Percentiles rank a stretch among this genome's conserved stretches.
phyloP scores from a whole-genome alignment of 768 basidiomycete genomes.

The Lyophyllum atratum region DNA sequence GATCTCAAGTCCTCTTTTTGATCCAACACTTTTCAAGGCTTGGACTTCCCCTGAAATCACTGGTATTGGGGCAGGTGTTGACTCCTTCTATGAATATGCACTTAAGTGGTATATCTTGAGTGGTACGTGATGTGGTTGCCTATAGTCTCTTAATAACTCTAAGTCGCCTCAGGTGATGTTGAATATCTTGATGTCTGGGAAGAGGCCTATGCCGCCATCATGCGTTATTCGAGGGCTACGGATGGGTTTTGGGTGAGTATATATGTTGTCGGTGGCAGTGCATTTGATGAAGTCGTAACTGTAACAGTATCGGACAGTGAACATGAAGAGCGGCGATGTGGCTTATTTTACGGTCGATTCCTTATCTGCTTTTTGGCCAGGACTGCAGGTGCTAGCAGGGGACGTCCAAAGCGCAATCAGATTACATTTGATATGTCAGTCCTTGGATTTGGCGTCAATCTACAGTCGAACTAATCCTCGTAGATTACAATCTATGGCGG shows the following conservation, averaged over 20 bases:
- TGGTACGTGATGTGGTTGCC: conserved; percentile 39
- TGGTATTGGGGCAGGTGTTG: conserved; percentile 91
- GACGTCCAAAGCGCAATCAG: conserved; percentile 91
- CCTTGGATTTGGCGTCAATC: not conserved
- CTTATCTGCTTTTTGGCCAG: conserved; percentile 97
- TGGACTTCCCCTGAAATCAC: conserved; percentile 81
- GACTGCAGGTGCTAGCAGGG: conserved; percentile 84
- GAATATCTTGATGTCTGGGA: conserved; percentile 86
- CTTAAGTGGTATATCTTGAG: conserved; percentile 91
- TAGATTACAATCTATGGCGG: conserved; percentile 94
- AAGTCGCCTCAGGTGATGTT: conserved; percentile 57
- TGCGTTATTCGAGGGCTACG: conserved; percentile 77
- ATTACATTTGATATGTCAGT: conserved; percentile 83
- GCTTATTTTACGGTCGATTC: conserved; percentile 88
- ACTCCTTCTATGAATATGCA: conserved; percentile 95
- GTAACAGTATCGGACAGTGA: conserved; percentile 84
- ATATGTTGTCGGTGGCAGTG: too few relatives aligned
- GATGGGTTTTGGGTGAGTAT: conserved; percentile 86
- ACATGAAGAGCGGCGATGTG: conserved; percentile 75
- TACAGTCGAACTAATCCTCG: not conserved
- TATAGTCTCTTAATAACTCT: not conserved
- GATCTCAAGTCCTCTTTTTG: not conserved
- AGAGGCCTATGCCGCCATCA: conserved; percentile 79
- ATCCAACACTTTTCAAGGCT: conserved; percentile 37
- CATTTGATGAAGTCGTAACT: not conserved